Conservation (phyloP, 192 early-diverging fungal species). For the Podila epicladia region DNA sequence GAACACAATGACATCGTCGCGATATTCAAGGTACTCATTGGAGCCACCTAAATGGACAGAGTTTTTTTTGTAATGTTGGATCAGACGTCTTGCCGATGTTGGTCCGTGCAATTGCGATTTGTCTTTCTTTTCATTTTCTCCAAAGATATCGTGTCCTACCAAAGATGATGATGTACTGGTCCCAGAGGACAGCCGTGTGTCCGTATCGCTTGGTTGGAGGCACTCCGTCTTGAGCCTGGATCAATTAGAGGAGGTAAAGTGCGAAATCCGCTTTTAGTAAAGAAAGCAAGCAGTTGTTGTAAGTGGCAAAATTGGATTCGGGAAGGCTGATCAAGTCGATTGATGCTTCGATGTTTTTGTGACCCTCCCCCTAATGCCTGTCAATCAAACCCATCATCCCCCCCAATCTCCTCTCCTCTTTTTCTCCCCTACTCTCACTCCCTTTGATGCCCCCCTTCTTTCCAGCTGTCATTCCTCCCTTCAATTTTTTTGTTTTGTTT, state of each 20-base stretch:
- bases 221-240: constrained; percentile 58
- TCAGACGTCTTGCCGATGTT: constrained; percentile 14
- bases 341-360: not conserved
- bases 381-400: not conserved
- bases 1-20: constrained; percentile 69
- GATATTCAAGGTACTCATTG: constrained; percentile 60
- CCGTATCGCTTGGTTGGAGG: constrained; percentile 66
- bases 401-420: not conserved
- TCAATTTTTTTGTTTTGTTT: not conserved
- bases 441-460: not conserved
- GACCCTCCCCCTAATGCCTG: not conserved
- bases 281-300: not conserved
- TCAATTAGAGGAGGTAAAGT: not conserved
- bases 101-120: not conserved
- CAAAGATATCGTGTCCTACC: constrained; percentile 32
- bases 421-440: not conserved
- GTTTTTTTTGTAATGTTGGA: constrained; percentile 18
- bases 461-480: not conserved
- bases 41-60: constrained; percentile 54
- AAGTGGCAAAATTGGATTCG: not conserved
- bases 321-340: not conserved
- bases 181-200: constrained; percentile 67
- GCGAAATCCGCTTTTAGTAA: not conserved
- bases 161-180: constrained; percentile 61
- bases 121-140: not conserved